phyloP scores from a whole-genome alignment of 1,139 yeast species.

The Williopsis jadinii region DNA sequence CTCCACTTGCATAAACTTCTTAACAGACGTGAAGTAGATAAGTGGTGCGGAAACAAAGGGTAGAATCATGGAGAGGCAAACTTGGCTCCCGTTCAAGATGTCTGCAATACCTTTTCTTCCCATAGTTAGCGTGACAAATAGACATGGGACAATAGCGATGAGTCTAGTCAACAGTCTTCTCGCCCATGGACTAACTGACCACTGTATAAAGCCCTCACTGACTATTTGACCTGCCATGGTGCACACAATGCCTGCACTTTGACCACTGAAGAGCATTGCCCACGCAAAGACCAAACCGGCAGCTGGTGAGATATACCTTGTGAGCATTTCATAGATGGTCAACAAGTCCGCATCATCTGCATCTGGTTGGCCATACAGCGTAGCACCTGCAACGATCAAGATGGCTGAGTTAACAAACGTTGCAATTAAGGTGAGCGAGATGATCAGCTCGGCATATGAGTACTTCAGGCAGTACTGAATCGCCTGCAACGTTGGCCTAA shows the following conservation, averaged over 20 bases:
- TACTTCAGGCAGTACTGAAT: constrained; percentile 62
- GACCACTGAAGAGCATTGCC: constrained; percentile 92
- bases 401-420: constrained; percentile 82
- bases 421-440: constrained; percentile 74
- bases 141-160: constrained; percentile 84
- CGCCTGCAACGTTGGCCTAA: constrained; percentile 63
- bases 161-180: constrained; percentile 79
- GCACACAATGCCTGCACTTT: constrained; percentile 97
- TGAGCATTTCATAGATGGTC: constrained; percentile 72
- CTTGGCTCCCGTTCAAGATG: constrained; percentile 82
- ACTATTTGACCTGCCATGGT: constrained; percentile 97
- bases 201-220: constrained; percentile 82
- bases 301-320: constrained; percentile 70
- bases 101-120: constrained; percentile 84
- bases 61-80: constrained; percentile 70
- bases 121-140: constrained; percentile 64
- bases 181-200: constrained; percentile 83
- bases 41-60: constrained; percentile 92
- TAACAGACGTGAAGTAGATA: constrained; percentile 73
- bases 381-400: constrained; percentile 79
- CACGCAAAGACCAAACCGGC: constrained; percentile 92
- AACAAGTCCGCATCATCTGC: constrained; percentile 84
- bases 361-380: constrained; percentile 58
- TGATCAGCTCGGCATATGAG: constrained; percentile 68
- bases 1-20: constrained; percentile 67